Evolutionary conservation across 2,329 filamentous ascomycete species (phyloP), one percentile per base, ranked within the genome.

Genomic region (Scortechinia acanthostroma): DNA sequence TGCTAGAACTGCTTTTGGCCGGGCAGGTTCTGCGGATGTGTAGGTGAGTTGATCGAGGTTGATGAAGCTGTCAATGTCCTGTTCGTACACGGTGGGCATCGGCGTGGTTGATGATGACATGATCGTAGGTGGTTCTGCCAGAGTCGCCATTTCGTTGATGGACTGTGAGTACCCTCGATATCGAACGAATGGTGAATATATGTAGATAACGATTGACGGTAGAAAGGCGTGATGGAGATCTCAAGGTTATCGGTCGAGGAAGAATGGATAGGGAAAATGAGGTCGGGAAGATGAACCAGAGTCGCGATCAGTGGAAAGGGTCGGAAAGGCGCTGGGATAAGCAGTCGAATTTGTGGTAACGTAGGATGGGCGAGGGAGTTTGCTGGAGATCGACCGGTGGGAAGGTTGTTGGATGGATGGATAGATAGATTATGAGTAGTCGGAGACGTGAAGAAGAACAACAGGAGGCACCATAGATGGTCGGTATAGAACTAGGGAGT

Each of bases 41-140:
- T 40, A 40, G 35, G 35, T 19, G 35, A 40, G 6, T 19, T 40
- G 35, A 19, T 40, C 35, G 35, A 40, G 17, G 35, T 40, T 40
- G 35, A 40, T 10, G 35, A 40, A 40, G 20, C 13, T 15, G 35
- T 40, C 35, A 17, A 40, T 10, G 17, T 40, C 35, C 6, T 10
- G 35, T 13, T 40, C 35, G 35, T 40, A 40, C 13, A 6, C 6
- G 20, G 35, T 40, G 10, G 25, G 25, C 25, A 30, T 30, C 10
- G 25, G 25, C n/a, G n/a, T n/a, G 10, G 25, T 30, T n/a, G 25
- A 30, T n/a, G 25, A 30, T n/a, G 25, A n/a, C 10, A n/a, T n/a
- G 25, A 30, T n/a, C 10, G 25, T 30, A 10, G 25, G 25, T 10
- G 10, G 25, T 40, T 40, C 35, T 6, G 35, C 35, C 10, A 40